Base-by-base conservation (phyloP, 345 rosid genomes). In the Corchorus olitorius region DNA sequence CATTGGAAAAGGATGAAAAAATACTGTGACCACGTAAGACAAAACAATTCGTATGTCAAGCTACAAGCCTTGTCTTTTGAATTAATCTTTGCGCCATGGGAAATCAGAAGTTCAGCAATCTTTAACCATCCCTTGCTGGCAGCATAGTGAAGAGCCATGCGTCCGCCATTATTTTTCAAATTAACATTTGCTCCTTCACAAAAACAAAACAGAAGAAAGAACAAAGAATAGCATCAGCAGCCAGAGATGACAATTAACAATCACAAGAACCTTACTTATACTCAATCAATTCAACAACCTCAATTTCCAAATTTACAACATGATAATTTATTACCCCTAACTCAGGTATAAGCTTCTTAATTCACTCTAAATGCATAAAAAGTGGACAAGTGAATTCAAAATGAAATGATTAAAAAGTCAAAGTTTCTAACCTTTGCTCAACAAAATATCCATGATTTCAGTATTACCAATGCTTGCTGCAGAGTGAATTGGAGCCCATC, bases 401-500 rank as follows among this genome's bases (percentile, higher is more conserved):
- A 59, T 15, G 10, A 61, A 4, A 37, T 19, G 8, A 37, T 5
- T 43, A 39, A 46, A 60, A 15, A 41, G 27, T 63, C 60, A 54
- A 16, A 74, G 74, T 58, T 22, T 55, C 71, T 35, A 22, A 89
- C 99, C 97, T 81, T 84, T 83, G 65, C 72, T 87, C 74, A 92
- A 72, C 70, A 94, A 79, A 65, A 86, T 56, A 63, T 89, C 91
- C 78, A 88, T 81, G 59, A 93, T 84, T 80, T 87, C 91, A 15
- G 73, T 73, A 76, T 88, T 87, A 16, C 97, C 97, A 52, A 84
- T 89, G 84, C 99, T 95, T 13, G 97, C 79, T 11, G 90, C 96
- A 0, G 98, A 95, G 82, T 93, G 99, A 67, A 95, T 69, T 17
- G 98, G 93, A 11, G 91, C 91, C 99, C 97, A 95, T 0, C 99